phyloP scores from a whole-genome alignment of 2,329 filamentous ascomycete species.

The Grosmannia clavigera region DNA sequence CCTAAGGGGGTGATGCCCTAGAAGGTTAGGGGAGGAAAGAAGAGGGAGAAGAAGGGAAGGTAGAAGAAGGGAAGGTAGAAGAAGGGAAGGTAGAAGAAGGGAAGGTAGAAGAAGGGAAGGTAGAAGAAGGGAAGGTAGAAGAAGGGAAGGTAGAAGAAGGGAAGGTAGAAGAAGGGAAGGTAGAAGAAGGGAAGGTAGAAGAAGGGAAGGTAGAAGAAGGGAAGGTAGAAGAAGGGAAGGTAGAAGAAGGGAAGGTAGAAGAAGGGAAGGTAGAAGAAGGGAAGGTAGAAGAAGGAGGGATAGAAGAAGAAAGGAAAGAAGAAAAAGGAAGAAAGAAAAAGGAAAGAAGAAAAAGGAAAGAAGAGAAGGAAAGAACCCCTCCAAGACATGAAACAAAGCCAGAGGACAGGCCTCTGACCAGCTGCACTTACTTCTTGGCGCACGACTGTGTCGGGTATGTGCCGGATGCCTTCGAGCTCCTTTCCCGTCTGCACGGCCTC shows the following conservation, averaged over 20 bases:
- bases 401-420: too few relatives aligned
- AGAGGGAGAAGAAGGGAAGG: not conserved
- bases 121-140: not conserved
- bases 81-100: not conserved
- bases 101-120: not conserved
- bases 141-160: not conserved
- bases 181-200: not conserved
- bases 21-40: not conserved
- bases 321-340: too few relatives aligned
- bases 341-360: too few relatives aligned
- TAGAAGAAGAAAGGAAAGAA: too few relatives aligned
- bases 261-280: not conserved
- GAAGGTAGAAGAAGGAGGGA: too few relatives aligned
- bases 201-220: not conserved
- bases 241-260: not conserved
- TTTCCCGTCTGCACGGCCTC: constrained; percentile 72
- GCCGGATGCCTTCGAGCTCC: constrained; percentile 73
- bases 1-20: constrained; percentile 37
- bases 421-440: constrained; percentile 47
- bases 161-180: not conserved
- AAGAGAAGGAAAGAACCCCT: not conserved
- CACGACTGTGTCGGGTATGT: constrained; percentile 72
- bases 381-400: too few relatives aligned
- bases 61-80: too few relatives aligned
- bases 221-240: not conserved